phyloP scores from a whole-genome alignment of 192 early-diverging fungal species.

The Rhizophagus prolifer region DNA sequence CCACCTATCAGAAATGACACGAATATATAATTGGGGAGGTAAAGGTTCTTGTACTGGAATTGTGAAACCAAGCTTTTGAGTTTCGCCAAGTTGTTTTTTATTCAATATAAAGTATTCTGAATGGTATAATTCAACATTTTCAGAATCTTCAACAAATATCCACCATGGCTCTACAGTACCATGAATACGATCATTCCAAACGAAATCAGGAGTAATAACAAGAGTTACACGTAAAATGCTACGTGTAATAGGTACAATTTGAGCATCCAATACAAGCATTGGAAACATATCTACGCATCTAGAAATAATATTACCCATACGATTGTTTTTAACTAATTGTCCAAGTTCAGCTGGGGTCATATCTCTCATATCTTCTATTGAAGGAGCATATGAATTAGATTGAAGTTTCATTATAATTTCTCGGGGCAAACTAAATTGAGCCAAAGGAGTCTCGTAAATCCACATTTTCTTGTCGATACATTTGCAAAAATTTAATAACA shows the following conservation, averaged over 20 bases:
- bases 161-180: slow-evolving; percentile 90
- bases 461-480: slow-evolving; percentile 88
- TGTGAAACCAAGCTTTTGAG: slow-evolving; percentile 76
- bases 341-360: slow-evolving; percentile 87
- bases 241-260: slow-evolving; percentile 91
- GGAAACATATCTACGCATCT: slow-evolving; percentile 87
- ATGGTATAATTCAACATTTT: slow-evolving; percentile 88
- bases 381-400: slow-evolving; percentile 44
- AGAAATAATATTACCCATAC: slow-evolving; percentile 74
- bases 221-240: slow-evolving; percentile 85
- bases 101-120: slow-evolving; percentile 87
- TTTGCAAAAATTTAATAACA: slow-evolving; percentile 82
- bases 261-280: slow-evolving; percentile 71
- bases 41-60: slow-evolving; percentile 91
- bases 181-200: slow-evolving; percentile 93
- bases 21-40: slow-evolving; percentile 87
- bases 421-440: slow-evolving; percentile 77
- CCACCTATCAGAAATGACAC: slow-evolving; percentile 96
- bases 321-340: slow-evolving; percentile 74
- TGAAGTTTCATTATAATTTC: slow-evolving; percentile 79
- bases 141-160: slow-evolving; percentile 94
- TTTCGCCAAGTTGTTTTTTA: slow-evolving; percentile 64
- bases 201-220: slow-evolving; percentile 80
- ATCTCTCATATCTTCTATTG: slow-evolving; percentile 74
- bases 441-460: slow-evolving; percentile 85